Conservation (phyloP, 2,329 filamentous ascomycete species). For the Mycogone perniciosa region DNA sequence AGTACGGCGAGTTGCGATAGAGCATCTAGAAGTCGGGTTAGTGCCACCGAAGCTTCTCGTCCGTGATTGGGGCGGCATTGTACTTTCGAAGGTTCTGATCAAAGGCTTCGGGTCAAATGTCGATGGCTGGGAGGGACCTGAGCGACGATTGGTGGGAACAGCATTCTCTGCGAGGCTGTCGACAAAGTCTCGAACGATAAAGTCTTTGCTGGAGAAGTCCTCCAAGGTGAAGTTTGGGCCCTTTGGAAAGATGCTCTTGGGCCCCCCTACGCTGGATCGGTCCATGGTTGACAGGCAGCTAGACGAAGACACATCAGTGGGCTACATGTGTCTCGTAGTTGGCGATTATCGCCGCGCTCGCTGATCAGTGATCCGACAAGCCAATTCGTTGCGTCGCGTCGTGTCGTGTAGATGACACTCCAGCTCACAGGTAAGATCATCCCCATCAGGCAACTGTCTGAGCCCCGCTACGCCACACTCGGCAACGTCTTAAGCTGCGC, state of each 20-base stretch:
- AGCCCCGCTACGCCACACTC: slow-evolving; percentile 12
- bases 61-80: slow-evolving; percentile 13
- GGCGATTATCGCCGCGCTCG: slow-evolving; percentile 1
- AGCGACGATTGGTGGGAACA: slow-evolving; percentile 72
- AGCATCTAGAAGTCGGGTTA: slow-evolving; percentile 39
- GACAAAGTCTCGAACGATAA: slow-evolving; percentile 97
- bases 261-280: slow-evolving; percentile 37
- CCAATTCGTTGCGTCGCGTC: slow-evolving; percentile 3
- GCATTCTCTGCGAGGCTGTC: slow-evolving; percentile 85
- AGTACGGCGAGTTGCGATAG: slow-evolving; percentile 63
- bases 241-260: slow-evolving; percentile 66
- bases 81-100: slow-evolving; percentile 88
- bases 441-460: too few species aligned
- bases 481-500: slow-evolving; percentile 2
- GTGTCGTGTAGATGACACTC: background rate
- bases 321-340: slow-evolving; percentile 24
- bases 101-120: slow-evolving; percentile 92
- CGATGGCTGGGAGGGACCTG: slow-evolving; percentile 54
- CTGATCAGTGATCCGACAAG: background rate
- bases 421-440: background rate
- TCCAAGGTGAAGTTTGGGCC: slow-evolving; percentile 82
- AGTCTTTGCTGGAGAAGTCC: slow-evolving; percentile 83
- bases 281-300: slow-evolving; percentile 30
- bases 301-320: slow-evolving; percentile 15
- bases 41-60: background rate